Conservation (phyloP, 441 rosid genomes). For the Mallotus japonicus region DNA sequence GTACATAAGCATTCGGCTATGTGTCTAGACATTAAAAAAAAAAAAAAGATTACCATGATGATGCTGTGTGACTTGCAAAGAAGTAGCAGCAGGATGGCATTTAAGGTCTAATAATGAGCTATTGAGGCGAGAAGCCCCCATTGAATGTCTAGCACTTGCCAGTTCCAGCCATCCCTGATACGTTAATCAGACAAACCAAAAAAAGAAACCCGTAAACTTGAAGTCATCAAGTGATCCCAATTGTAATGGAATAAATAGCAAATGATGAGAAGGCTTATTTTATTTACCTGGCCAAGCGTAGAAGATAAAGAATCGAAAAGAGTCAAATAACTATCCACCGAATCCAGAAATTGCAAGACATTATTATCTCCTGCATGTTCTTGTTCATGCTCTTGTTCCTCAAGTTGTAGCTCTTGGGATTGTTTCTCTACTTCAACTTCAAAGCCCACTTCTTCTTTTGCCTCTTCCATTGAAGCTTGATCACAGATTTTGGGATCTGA, state of each 20-base stretch:
- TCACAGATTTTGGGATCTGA: not conserved
- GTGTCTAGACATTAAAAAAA: not conserved
- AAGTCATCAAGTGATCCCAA: not conserved
- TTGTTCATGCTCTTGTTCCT: conserved; percentile 18
- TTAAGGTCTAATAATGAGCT: conserved; percentile 72
- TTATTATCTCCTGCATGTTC: conserved; percentile 30
- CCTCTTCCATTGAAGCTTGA: conserved; percentile 11
- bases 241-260: not conserved
- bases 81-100: conserved; percentile 68
- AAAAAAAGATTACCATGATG: conserved; percentile 9
- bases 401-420: not conserved
- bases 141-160: conserved; percentile 87
- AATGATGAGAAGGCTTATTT: not conserved
- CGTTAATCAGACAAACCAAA: too few relatives aligned
- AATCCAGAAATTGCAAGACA: conserved; percentile 73
- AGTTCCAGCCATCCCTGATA: conserved; percentile 81
- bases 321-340: conserved; percentile 56
- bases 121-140: conserved; percentile 82
- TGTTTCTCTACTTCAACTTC: conserved; percentile 24
- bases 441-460: conserved; percentile 26
- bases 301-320: conserved; percentile 60
- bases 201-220: not conserved
- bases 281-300: conserved; percentile 64
- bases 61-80: conserved; percentile 46
- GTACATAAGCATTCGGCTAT: not conserved